Conservation (phyloP, 148 eudicot genomes). For the Vaccinium vitisidaea region DNA sequence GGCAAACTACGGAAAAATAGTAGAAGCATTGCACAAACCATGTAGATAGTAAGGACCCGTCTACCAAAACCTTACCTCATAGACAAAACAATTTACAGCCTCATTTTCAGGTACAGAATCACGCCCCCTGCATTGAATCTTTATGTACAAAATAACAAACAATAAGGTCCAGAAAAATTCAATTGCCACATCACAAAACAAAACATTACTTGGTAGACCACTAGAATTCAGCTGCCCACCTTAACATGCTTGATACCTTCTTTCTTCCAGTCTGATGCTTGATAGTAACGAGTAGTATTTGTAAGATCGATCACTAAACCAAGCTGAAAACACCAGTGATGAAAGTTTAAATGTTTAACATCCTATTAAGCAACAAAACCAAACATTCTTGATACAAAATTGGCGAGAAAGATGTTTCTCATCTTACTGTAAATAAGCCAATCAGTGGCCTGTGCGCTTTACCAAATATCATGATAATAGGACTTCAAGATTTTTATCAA, state of each 20-base stretch:
- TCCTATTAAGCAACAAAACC: neutral
- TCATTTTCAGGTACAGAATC: conserved; percentile 97
- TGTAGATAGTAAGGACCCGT: neutral
- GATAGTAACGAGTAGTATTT: conserved; percentile 91
- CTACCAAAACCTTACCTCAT: conserved; percentile 53
- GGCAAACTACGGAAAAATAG: neutral
- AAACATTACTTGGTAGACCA: conserved; percentile 3
- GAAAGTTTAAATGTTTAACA: conserved; percentile 10
- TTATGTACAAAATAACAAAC: conserved; percentile 8
- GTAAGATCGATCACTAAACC: conserved; percentile 98
- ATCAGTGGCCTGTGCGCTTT: neutral
- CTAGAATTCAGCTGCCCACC: conserved; percentile 39
- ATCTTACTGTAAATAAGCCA: neutral
- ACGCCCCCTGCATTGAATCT: conserved; percentile 96
- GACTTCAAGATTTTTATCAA: neutral
- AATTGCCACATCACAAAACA: neutral
- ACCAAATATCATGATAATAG: neutral
- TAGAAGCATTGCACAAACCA: neutral
- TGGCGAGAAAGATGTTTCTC: neutral
- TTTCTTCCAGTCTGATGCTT: conserved; percentile 59
- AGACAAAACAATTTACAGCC: conserved; percentile 85
- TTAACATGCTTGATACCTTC: conserved; percentile 89
- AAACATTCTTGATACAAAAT: neutral
- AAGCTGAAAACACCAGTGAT: conserved; percentile 50
- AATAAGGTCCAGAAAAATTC: neutral